A percentile compares a stretch with the other conserved stretches of the same genome.
Evolutionary conservation across 73 alveolate species (phyloP).

Genomic region (Paramecium sonneborni): DNA sequence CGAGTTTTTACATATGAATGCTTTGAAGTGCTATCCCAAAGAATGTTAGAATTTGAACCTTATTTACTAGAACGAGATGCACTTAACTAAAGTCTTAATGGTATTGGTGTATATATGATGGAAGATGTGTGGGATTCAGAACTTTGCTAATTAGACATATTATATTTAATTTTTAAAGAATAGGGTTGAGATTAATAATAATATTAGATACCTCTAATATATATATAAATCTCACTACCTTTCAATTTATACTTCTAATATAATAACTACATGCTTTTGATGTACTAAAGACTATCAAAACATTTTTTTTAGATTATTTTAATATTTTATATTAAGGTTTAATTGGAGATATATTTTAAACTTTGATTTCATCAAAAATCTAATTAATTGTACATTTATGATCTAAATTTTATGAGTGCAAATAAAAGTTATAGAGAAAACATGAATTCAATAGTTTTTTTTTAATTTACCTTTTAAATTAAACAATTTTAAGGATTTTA

Average conservation of each 20-base stretch:
- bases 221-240: too few relatives aligned
- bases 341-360: neutral
- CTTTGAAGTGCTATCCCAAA: neutral
- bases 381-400: neutral
- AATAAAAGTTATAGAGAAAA: neutral
- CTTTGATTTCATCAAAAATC: neutral
- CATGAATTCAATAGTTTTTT: too few relatives aligned
- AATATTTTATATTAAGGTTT: neutral
- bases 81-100: neutral
- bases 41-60: neutral
- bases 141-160: constrained; percentile 12
- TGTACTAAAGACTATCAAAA: neutral
- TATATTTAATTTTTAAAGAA: constrained; percentile 2
- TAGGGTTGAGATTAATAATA: neutral
- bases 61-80: constrained; percentile 31
- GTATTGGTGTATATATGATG: constrained; percentile 31
- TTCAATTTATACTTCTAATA: too few relatives aligned
- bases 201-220: neutral
- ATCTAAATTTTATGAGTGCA: neutral
- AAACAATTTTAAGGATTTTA: too few relatives aligned
- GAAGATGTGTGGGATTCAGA: neutral
- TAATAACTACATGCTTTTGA: too few relatives aligned
- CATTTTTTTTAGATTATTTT: neutral
- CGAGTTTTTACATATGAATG: neutral
- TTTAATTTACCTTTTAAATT: too few relatives aligned